Evolutionary conservation across 2,329 filamentous ascomycete genomes (phyloP).

Genomic region (Neoarthrinium moseri): DNA sequence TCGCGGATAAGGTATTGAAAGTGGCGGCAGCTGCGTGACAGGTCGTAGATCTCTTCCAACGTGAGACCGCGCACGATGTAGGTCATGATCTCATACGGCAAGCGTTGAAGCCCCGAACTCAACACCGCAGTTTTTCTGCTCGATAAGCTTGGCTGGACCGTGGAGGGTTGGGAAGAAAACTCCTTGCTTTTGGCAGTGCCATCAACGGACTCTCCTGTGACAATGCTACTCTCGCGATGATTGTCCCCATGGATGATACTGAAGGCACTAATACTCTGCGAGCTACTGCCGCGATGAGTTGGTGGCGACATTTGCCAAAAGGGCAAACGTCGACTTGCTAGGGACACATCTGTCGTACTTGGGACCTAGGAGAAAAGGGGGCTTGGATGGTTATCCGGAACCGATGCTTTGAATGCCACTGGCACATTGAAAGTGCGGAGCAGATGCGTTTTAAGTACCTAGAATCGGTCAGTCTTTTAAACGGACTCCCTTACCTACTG

Average conservation of each 20-base stretch:
- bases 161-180: too few relatives aligned
- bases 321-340: not conserved
- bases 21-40: constrained; percentile 51
- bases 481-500: too few relatives aligned
- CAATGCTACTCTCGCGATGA: too few relatives aligned
- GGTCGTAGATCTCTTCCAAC: constrained; percentile 56
- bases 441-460: too few relatives aligned
- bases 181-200: too few relatives aligned
- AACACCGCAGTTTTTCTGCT: not conserved
- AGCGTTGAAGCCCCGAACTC: constrained; percentile 18
- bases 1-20: constrained; percentile 52
- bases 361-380: not conserved
- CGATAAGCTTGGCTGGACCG: too few relatives aligned
- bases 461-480: too few relatives aligned
- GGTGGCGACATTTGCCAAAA: not conserved
- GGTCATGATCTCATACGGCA: constrained; percentile 67
- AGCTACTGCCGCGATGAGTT: not conserved
- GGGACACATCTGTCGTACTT: not conserved
- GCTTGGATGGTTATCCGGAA: too few relatives aligned
- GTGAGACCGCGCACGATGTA: constrained; percentile 54
- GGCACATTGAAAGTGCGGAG: too few relatives aligned
- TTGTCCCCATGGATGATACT: too few relatives aligned
- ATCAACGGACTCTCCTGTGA: too few relatives aligned
- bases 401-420: too few relatives aligned
- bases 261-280: not conserved